These are phyloP conservation scores for Solanum hybrid DNA, from an alignment of 305 asterid species.

Conservation along the genomic window DNA sequence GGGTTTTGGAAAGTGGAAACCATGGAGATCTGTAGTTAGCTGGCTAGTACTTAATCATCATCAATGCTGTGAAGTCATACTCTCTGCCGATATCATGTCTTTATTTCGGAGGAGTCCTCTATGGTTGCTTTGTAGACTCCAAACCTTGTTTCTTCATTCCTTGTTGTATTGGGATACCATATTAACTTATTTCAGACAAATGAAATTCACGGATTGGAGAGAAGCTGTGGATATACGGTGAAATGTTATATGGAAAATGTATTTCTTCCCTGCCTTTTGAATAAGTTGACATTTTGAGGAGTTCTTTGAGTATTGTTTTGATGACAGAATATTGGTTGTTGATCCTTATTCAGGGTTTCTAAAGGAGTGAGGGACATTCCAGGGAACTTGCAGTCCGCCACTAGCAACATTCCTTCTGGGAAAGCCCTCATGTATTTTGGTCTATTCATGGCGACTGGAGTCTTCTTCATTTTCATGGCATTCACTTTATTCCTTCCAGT, in stretches of 20 bases:
- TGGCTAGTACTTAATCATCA: background rate
- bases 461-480: constrained; percentile 79
- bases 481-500: constrained; percentile 82
- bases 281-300: background rate
- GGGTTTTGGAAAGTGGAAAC: background rate
- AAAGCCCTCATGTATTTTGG: constrained; percentile 85
- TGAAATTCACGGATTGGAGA: background rate
- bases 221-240: background rate
- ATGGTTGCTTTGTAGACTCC: background rate
- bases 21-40: background rate
- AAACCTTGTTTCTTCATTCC: background rate
- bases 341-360: constrained; percentile 45
- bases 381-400: constrained; percentile 85
- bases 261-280: background rate
- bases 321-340: background rate
- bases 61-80: background rate
- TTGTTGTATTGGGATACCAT: background rate
- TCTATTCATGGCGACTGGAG: constrained; percentile 67
- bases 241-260: background rate
- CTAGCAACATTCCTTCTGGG: constrained; percentile 83
- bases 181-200: background rate
- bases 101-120: background rate
- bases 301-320: background rate
- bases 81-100: background rate
- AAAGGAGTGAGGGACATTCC: constrained; percentile 86